Evolutionary conservation across 2,329 filamentous ascomycete genomes (phyloP), one percentile per base, ranked within the genome.

Genomic region (Sporothrix brunneoviolacea): DNA sequence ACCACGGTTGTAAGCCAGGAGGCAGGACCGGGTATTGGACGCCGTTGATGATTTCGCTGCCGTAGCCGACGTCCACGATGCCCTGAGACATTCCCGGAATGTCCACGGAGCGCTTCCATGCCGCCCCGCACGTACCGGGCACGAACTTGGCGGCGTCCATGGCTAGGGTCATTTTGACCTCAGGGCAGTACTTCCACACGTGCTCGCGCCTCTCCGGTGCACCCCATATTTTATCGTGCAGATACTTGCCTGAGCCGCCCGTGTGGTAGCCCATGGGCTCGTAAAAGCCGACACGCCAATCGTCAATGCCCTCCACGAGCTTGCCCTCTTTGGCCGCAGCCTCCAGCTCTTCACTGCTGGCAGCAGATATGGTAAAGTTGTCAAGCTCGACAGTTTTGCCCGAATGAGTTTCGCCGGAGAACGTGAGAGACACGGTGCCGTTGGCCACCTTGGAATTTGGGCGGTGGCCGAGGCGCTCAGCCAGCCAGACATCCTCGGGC

Each of bases 201-300:
- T 77, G 71, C 53, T 68, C 68, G 22, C 77, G 65, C 59, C 67
- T 58, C 54, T 69, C 65, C 0, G 70, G 70, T 4, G 65, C 70
- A 22, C 73, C 73, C 75, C 75, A 80, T 36, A 79, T 70, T 1
- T 62, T 64, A 10, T 58, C 53, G 53, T 75, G 71, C 16, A 79
- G 62, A 47, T 60, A 68, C 12, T 59, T 59, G 42, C 77, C 76
- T 48, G 70, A 71, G 8, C 70, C 70, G 19, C 75, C 76, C 1
- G 73, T 76, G 59, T 81, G 77, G 60, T 77, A 80, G 38, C 77
- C 77, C 76, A 80, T 77, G 13, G 77, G 77, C 59, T 77, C 70
- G 59, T 78, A 78, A 57, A 70, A 73, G 13, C 74, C 74, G n/a
- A 70, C 58, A 15, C 74, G 68, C 70, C 72, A 76, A 59, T 72